These are phyloP conservation scores for Xylaria sp. DNA, from an alignment of 2,329 filamentous ascomycete genomes.

Conservation along the genomic window DNA sequence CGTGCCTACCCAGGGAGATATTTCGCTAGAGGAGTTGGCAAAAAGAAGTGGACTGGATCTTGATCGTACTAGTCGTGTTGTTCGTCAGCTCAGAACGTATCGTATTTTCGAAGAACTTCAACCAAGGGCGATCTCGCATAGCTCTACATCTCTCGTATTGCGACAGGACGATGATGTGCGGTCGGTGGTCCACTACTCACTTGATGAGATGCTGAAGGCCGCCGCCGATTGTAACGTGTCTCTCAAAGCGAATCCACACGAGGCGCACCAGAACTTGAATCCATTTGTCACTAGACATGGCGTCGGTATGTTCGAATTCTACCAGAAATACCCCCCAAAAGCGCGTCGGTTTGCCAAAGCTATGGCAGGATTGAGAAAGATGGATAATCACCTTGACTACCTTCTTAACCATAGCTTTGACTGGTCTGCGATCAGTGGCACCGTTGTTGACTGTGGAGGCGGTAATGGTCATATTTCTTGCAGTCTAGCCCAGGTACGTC, in stretches of 20 bases:
- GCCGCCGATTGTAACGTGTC: slow-evolving; percentile 20
- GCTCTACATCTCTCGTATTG: slow-evolving; percentile 8
- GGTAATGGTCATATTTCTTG: slow-evolving; percentile 29
- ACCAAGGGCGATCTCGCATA: slow-evolving; percentile 32
- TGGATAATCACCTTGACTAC: slow-evolving; percentile 11
- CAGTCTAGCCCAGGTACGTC: slow-evolving; percentile 13
- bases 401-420: slow-evolving; percentile 9
- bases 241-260: too few species aligned
- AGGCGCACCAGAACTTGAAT: too few species aligned
- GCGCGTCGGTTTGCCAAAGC: slow-evolving; percentile 22
- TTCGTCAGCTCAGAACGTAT: slow-evolving; percentile 34
- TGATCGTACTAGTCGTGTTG: slow-evolving; percentile 33
- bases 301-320: slow-evolving; percentile 25
- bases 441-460: slow-evolving; percentile 29
- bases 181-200: slow-evolving; percentile 20
- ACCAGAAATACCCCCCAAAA: slow-evolving; percentile 1
- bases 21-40: slow-evolving; percentile 32
- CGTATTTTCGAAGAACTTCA: slow-evolving; percentile 34
- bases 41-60: slow-evolving; percentile 29
- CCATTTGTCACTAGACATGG: slow-evolving; percentile 31
- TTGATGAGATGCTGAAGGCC: slow-evolving; percentile 40
- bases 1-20: slow-evolving; percentile 28
- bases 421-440: slow-evolving; percentile 17
- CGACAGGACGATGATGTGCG: slow-evolving; percentile 30
- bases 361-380: slow-evolving; percentile 24